A percentile compares a stretch with the other conserved stretches of the same genome.
phyloP scores from a whole-genome alignment of 192 early-diverging fungal genomes.

The Linnemannia exigua region DNA sequence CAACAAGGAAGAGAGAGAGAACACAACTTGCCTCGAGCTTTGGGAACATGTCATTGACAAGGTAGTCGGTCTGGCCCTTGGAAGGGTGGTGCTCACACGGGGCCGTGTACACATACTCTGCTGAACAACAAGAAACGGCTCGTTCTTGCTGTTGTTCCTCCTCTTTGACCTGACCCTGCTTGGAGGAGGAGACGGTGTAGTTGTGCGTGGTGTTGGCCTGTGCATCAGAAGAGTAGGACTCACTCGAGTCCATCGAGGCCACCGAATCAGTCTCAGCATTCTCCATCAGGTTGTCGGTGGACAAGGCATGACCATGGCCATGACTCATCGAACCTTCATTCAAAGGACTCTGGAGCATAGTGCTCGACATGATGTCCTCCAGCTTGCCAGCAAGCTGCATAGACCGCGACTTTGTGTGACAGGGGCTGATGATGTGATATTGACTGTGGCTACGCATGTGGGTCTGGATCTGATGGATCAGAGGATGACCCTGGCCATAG shows the following conservation, averaged over 20 bases:
- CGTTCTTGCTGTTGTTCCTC: not conserved
- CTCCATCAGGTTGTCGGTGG: conserved; percentile 4
- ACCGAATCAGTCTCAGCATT: not conserved
- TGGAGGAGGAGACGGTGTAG: not conserved
- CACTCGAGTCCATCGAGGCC: not conserved
- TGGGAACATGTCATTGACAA: conserved; percentile 56
- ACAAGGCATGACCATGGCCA: not conserved
- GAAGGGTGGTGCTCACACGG: conserved; percentile 56
- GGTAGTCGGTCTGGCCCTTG: conserved; percentile 54
- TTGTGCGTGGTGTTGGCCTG: not conserved
- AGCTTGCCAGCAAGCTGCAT: conserved; percentile 44
- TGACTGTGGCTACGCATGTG: conserved; percentile 23
- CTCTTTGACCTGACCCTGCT: not conserved
- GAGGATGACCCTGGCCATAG: conserved; percentile 26
- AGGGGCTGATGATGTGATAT: conserved; percentile 14
- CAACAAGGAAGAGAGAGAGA: not conserved
- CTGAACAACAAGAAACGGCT: conserved; percentile 13
- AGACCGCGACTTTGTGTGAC: conserved; percentile 35
- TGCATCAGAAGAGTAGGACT: not conserved
- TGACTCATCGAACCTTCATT: not conserved
- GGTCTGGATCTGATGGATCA: conserved; percentile 26
- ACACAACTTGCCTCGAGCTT: conserved; percentile 43
- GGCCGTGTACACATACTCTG: conserved; percentile 49
- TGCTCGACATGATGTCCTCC: conserved; percentile 30
- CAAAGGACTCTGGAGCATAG: conserved; percentile 11